These are phyloP conservation scores for Exophiala spinifera DNA, from an alignment of 2,329 filamentous ascomycete species.

Conservation along the genomic window DNA sequence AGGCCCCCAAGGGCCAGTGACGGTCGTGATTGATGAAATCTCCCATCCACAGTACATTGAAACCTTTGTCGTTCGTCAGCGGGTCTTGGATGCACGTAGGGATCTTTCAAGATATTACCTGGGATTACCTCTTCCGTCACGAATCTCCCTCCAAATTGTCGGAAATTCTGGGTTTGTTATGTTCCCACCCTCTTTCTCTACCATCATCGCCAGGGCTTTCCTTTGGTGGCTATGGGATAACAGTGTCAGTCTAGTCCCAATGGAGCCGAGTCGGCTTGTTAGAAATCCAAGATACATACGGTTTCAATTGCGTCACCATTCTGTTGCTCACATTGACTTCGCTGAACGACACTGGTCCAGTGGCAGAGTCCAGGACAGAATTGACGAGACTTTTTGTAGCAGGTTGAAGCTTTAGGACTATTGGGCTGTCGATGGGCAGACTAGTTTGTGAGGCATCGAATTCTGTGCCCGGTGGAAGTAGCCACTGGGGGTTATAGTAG, in stretches of 20 bases:
- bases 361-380: not conserved
- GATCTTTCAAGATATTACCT: not conserved
- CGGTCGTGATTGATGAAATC: not conserved
- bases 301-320: too few relatives aligned
- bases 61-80: too few relatives aligned
- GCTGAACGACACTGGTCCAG: too few relatives aligned
- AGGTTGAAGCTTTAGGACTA: not conserved
- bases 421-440: not conserved
- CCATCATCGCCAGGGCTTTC: slow-evolving; percentile 34
- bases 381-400: not conserved
- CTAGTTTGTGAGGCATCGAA: not conserved
- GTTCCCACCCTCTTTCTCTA: slow-evolving; percentile 31
- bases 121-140: not conserved
- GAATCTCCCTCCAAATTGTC: slow-evolving; percentile 25
- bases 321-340: too few relatives aligned
- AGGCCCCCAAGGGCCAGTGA: slow-evolving; percentile 4
- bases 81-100: too few relatives aligned
- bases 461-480: slow-evolving; percentile 4
- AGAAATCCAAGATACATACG: not conserved
- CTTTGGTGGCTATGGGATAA: slow-evolving; percentile 30
- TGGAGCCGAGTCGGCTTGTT: not conserved
- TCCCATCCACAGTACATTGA: not conserved
- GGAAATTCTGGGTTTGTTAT: slow-evolving; percentile 26
- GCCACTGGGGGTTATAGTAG: slow-evolving; percentile 14
- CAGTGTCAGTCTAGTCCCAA: not conserved